These are phyloP conservation scores for Globisporangium takayamanum DNA, from an alignment of 352 stramenopile species.

Conservation along the genomic window DNA sequence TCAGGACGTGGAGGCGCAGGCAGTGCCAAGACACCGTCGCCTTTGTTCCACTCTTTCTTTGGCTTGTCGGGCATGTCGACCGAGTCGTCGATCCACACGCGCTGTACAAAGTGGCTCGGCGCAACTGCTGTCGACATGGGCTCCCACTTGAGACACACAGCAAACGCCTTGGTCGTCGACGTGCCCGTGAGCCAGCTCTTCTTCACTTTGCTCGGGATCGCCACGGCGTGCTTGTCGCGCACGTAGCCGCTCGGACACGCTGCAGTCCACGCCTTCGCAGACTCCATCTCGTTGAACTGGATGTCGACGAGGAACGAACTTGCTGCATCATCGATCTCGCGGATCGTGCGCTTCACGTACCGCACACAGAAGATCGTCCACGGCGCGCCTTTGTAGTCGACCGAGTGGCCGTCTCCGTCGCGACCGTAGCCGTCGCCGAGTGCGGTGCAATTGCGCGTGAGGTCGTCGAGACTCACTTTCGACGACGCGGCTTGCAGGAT, in stretches of 20 bases:
- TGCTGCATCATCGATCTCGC: conserved; percentile 18
- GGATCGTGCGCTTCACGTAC: conserved; percentile 21
- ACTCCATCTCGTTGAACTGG: conserved; percentile 30
- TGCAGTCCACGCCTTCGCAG: conserved; percentile 19
- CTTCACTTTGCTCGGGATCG: conserved; percentile 30
- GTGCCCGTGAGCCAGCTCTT: conserved; percentile 25
- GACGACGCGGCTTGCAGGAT: conserved; percentile 22
- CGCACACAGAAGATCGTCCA: conserved; percentile 42
- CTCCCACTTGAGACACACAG: conserved; percentile 30
- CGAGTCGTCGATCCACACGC: conserved; percentile 40
- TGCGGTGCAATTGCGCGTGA: conserved; percentile 19
- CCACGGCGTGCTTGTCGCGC: conserved; percentile 21
- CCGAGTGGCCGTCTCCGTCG: conserved; percentile 39
- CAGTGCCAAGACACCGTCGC: conserved; percentile 4
- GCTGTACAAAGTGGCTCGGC: conserved; percentile 24
- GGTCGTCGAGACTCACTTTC: conserved; percentile 23
- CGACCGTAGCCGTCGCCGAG: conserved; percentile 25
- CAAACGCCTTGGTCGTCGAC: conserved; percentile 23
- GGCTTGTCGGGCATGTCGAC: conserved; percentile 29
- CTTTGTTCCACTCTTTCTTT: conserved; percentile 11
- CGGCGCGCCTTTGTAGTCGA: conserved; percentile 32
- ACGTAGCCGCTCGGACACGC: conserved; percentile 21
- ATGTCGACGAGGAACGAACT: conserved; percentile 23
- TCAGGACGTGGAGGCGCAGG: background rate
- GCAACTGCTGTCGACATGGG: conserved; percentile 7